phyloP scores from a whole-genome alignment of 2,329 filamentous ascomycete species.

The Nemania serpens region DNA sequence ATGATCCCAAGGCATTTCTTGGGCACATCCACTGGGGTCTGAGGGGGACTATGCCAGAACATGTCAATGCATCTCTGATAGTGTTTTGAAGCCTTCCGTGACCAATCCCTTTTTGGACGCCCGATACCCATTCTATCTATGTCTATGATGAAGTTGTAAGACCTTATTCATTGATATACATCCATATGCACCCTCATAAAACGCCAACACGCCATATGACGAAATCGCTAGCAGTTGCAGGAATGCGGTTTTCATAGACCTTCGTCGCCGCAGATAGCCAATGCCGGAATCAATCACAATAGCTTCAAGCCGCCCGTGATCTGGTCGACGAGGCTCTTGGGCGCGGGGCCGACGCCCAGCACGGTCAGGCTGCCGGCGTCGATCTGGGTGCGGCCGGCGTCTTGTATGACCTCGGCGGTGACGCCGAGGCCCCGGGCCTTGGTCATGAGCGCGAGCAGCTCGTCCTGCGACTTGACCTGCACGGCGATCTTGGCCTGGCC shows the following conservation, averaged over 20 bases:
- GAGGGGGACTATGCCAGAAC: background rate
- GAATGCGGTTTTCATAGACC: background rate
- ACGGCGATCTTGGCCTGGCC: conserved; percentile 95
- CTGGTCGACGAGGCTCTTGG: conserved; percentile 83
- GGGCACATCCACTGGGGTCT: background rate
- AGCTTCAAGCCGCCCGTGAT: conserved; percentile 53
- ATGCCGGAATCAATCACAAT: conserved; percentile 27
- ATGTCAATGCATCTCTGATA: background rate
- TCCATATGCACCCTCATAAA: no score
- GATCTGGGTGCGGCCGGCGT: conserved; percentile 97
- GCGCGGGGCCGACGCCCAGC: conserved; percentile 79
- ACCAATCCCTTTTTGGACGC: background rate
- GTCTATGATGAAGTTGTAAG: conserved; percentile 7
- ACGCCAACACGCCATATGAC: no score
- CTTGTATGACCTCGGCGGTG: conserved; percentile 86
- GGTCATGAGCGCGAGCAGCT: conserved; percentile 73
- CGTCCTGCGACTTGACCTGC: conserved; percentile 85
- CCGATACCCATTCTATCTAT: conserved; percentile 10
- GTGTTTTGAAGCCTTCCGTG: no score
- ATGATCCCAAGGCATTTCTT: background rate
- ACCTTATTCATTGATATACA: background rate
- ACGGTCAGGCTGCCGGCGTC: conserved; percentile 91
- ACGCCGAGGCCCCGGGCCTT: conserved; percentile 82
- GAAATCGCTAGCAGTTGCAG: background rate
- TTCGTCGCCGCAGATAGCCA: background rate